Evolutionary conservation across 768 basidiomycete genomes (phyloP), one percentile per base, ranked within the genome.

Genomic region (Scleroderma citrinum): DNA sequence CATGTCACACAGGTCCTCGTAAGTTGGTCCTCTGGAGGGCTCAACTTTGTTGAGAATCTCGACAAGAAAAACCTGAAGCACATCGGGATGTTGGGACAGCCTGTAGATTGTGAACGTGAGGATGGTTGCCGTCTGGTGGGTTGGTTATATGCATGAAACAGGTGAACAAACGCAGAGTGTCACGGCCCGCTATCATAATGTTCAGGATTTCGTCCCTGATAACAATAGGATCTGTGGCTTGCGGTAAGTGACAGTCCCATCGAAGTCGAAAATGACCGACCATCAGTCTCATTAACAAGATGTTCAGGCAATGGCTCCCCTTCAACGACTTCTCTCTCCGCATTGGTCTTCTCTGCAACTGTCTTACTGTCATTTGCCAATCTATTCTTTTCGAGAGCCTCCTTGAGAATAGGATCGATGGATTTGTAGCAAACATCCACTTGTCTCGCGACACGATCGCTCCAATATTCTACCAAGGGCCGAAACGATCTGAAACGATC

Each of bases 401-500:
- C 70, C 37, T 63, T 51, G 52, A 83, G 43, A 46, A 85, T 76
- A 1, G 78, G 78, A 36, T 79, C 71, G 34, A 82, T 67, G 57
- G 78, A 81, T 14, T 58, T 68, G 39, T 76, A 67, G 11, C 83
- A 71, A 12, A 76, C 66, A 37, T 63, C 59, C 71, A 78, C 75
- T 38, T 71, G 71, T 47, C 68, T 63, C 44, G 62, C 66, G 13
- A 76, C 69, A 29, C 66, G 69, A 59, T 83, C 78, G 32, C 61
- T 59, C 69, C 71, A 76, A 40, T 82, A 73, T 59, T 85, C 81
- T 3, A 57, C 46, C 8, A 83, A 57, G 3, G 76, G 75, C 81
- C 81, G 82, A 13, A 70, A 59, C 20, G 47, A 51, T 6, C 79
- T 76, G 16, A 71, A 59, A 8, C 72, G 65, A 11, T 61, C 49